Conservation (phyloP, 176 grass and related monocot genomes). For the Pontederia crassipes region DNA sequence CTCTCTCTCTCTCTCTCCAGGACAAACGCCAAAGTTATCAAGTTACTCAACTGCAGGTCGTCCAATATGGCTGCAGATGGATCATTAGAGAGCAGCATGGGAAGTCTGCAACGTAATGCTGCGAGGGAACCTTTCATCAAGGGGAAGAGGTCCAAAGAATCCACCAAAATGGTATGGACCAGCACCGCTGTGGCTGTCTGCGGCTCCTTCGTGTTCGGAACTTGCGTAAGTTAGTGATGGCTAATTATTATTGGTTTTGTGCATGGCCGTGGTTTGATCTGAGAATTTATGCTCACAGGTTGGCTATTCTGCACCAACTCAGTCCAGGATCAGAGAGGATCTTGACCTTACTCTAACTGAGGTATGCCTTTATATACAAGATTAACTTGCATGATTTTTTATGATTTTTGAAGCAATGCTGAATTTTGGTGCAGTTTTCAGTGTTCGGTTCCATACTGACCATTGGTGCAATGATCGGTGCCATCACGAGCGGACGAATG, state of each 20-base stretch:
- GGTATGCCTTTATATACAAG: constrained; percentile 23
- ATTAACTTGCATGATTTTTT: too few relatives aligned
- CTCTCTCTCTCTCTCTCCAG: too few relatives aligned
- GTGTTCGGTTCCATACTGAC: constrained; percentile 68
- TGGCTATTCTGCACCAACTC: constrained; percentile 62
- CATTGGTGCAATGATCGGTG: constrained; percentile 68
- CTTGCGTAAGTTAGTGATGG: constrained; percentile 38
- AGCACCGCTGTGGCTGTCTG: constrained; percentile 59
- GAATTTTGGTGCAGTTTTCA: constrained; percentile 30
- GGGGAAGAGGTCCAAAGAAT: not conserved
- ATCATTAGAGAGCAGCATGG: constrained; percentile 4
- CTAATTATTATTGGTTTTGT: not conserved
- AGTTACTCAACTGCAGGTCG: too few relatives aligned
- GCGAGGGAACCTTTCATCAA: constrained; percentile 16
- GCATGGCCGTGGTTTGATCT: not conserved
- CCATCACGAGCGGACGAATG: constrained; percentile 43
- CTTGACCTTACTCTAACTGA: constrained; percentile 41
- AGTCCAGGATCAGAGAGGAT: constrained; percentile 50
- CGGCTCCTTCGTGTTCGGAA: constrained; percentile 76
- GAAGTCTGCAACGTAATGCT: constrained; percentile 13
- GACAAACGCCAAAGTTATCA: too few relatives aligned
- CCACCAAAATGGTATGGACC: constrained; percentile 37
- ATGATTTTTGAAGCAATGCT: too few relatives aligned
- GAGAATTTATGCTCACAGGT: constrained; percentile 18
- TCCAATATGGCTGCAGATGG: too few relatives aligned